These are phyloP conservation scores for Teunomyces pallodes DNA, from an alignment of 805 yeast genomes.

Conservation along the genomic window DNA sequence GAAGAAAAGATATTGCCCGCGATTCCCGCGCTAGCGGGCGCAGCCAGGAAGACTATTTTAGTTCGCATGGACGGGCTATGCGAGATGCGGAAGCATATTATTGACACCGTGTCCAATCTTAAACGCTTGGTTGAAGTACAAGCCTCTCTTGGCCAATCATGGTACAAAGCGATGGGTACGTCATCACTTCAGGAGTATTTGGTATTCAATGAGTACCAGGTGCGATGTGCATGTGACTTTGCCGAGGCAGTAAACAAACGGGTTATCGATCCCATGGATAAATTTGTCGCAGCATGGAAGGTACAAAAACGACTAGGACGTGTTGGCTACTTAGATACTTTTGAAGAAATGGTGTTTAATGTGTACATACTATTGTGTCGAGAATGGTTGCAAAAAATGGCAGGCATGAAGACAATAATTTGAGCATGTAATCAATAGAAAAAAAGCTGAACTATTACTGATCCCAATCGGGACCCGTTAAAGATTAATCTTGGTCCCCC, in stretches of 20 bases:
- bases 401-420: background rate
- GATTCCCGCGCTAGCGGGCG: background rate
- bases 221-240: slow-evolving; percentile 2
- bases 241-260: background rate
- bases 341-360: slow-evolving; percentile 4
- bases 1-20: slow-evolving; percentile 1
- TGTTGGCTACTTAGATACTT: slow-evolving; percentile 5
- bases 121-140: background rate
- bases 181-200: background rate
- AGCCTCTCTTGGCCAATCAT: background rate
- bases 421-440: background rate
- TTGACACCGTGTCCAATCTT: background rate
- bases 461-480: too few relatives aligned
- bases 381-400: slow-evolving; percentile 3
- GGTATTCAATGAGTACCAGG: background rate
- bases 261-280: background rate
- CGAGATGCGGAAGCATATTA: background rate
- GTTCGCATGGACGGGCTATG: background rate
- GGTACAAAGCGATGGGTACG: background rate
- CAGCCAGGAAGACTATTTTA: background rate
- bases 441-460: too few relatives aligned
- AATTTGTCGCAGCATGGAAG: background rate
- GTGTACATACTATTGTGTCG: background rate
- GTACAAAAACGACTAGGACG: background rate
- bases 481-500: too few relatives aligned